Base-by-base conservation (phyloP, 1,284 basidiomycete species). In the Trichosporon ovoides region DNA sequence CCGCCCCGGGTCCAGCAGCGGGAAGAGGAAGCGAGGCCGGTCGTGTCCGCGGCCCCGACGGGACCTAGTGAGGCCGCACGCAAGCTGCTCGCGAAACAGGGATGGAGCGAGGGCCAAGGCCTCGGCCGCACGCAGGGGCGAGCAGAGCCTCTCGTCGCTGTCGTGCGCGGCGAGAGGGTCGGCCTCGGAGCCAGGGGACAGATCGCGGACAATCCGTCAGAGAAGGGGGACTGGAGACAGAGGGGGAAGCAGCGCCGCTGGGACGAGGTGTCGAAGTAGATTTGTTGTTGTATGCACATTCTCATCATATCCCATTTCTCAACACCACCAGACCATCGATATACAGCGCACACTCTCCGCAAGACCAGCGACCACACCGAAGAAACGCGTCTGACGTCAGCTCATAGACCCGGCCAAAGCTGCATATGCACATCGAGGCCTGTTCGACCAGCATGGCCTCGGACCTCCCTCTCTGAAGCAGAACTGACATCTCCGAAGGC, bases 51-150 rank as follows among this genome's bases (percentile, higher is more conserved):
- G 1, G 34, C 53, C 5, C 51, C 58, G 2, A 33, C 60, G 16
- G 58, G 55, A 7, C 59, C 58, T 6, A 52, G 52, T 7, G 52
- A 49, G 12, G 63, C 68, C 12, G 69, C 68, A 0, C 57, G 55
- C 20, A 56, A 43, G 10, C 53, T 76, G 19, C 51, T 76, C 11
- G 67, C 66, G 7, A 62, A 59, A 24, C 73, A 74, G 56, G 74
- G 74, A 10, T 76, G 74, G 74, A 65, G 53, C 12, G 65, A 62
- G 4, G 74, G 74, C 5, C 28, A 50, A 7, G 73, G 73, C 1
- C 61, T 76, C 6, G 74, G 74, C 1, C 67, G 66, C 31, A 66
- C n/a, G 57, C 59, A 2, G 31, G 74, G 74, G 0, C 62, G 69
- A 28, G 63, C 67, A 1, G 66, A 68, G 48, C 66, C 72, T 0